Evolutionary conservation across 179 eudicot species (phyloP).

Genomic region (Silene noctiflora): DNA sequence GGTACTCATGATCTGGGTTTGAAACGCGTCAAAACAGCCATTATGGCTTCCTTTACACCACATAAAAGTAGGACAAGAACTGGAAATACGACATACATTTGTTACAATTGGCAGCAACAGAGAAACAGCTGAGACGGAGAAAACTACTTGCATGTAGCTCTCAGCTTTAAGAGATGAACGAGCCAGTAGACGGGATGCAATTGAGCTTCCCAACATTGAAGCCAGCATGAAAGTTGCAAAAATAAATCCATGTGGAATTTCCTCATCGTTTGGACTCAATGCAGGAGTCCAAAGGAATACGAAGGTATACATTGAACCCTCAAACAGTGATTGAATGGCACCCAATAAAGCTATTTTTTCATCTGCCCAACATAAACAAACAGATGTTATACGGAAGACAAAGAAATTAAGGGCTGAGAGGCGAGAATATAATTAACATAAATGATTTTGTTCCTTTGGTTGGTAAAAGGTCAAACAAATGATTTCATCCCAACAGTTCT

Average conservation of each 20-base stretch:
- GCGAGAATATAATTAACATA: not conserved
- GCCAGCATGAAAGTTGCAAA: constrained; percentile 98
- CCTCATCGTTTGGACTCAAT: constrained; percentile 90
- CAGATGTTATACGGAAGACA: not conserved
- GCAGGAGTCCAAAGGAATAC: constrained; percentile 99
- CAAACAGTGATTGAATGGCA: constrained; percentile 93
- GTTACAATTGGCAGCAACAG: constrained; percentile 77
- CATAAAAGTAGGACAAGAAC: constrained; percentile 1
- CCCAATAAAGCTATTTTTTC: constrained; percentile 96
- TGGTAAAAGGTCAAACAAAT: not conserved
- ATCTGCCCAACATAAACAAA: constrained; percentile 44
- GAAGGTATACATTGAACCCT: constrained; percentile 98
- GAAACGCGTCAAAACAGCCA: not conserved
- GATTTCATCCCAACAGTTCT: constrained; percentile 4
- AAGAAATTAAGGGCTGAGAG: not conserved
- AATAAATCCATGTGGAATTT: constrained; percentile 93
- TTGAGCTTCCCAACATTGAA: constrained; percentile 93
- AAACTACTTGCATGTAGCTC: constrained; percentile 96
- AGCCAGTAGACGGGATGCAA: constrained; percentile 85
- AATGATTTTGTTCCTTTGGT: not conserved
- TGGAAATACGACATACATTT: constrained; percentile 40
- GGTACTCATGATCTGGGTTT: not conserved
- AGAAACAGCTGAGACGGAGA: constrained; percentile 64
- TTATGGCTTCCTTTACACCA: no score
- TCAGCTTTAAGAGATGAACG: constrained; percentile 67